Percentiles rank a stretch among this genome's conserved stretches.
phyloP scores from a whole-genome alignment of 2,329 filamentous ascomycete species.

The Neoscytalidium dimidiatum region DNA sequence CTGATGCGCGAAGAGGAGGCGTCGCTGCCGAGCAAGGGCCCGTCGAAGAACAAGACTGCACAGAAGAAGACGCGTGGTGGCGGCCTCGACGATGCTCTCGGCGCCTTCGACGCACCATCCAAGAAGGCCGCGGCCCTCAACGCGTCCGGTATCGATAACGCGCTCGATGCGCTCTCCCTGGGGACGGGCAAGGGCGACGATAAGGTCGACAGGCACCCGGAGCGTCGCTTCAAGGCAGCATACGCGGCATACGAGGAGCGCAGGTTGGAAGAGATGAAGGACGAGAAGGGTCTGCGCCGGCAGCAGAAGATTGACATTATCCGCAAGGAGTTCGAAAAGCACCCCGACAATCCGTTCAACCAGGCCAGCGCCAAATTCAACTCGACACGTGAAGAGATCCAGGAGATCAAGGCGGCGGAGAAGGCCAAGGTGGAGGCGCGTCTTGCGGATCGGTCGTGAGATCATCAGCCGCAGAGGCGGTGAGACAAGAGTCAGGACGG shows the following conservation, averaged over 20 bases:
- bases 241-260: slow-evolving; percentile 81
- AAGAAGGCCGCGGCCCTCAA: slow-evolving; percentile 65
- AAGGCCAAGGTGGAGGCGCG: slow-evolving; percentile 73
- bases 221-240: slow-evolving; percentile 83
- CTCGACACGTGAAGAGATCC: slow-evolving; percentile 74
- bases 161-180: slow-evolving; percentile 80
- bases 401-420: slow-evolving; percentile 65
- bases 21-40: slow-evolving; percentile 59
- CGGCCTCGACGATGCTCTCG: slow-evolving; percentile 67
- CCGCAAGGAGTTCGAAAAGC: slow-evolving; percentile 91
- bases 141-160: slow-evolving; percentile 89
- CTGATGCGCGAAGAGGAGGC: slow-evolving; percentile 81
- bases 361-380: slow-evolving; percentile 78
- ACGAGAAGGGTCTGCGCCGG: slow-evolving; percentile 76
- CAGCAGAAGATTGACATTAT: slow-evolving; percentile 85
- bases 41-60: slow-evolving; percentile 65
- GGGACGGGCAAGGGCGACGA: slow-evolving; percentile 58
- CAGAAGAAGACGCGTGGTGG: slow-evolving; percentile 54
- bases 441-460: slow-evolving; percentile 44
- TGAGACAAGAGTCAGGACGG: slow-evolving; percentile 3
- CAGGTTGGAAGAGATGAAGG: slow-evolving; percentile 80
- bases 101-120: slow-evolving; percentile 39
- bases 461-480: background rate
- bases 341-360: slow-evolving; percentile 93
- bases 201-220: slow-evolving; percentile 86